Base-by-base conservation (phyloP, 176 grass and related monocot genomes). In the Luzula sylvatica region DNA sequence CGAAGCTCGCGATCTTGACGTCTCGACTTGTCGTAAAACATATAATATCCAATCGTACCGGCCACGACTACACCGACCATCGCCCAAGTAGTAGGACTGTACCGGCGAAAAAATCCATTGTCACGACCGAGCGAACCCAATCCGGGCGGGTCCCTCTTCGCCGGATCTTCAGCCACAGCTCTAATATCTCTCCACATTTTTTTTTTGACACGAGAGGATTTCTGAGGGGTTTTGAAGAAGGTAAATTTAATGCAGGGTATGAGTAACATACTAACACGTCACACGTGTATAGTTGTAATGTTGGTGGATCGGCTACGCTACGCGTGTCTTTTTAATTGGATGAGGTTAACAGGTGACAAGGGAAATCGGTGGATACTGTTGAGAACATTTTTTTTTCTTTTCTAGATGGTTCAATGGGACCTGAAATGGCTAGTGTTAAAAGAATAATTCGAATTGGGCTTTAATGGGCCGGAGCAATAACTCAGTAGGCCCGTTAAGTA, bases 31-130 rank as follows among this genome's bases (percentile, higher is more conserved):
- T 61, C 48, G 26, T 70, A 75, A 65, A 74, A 53, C 69, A 87
- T 71, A 41, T 70, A 20, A 66, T 87, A 87, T 50, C 69, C 20
- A 7, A 87, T 55, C 25, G 42, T 19, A 11, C 78, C 73, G 19
- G 80, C 54, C 8, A 50, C 45, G 11, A 82, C 39, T 65, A 82
- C 52, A 38, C 77, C 77, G 1, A 53, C 77, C 9, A 38, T 65
- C 1, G 69, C 78, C 53, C 80, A 48, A 3, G 73, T 87, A 30
- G 56, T 26, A 1, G 83, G 83, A 48, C 39, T 82, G 69, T 77
- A 74, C 48, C 78, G 65, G 18, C 73, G 69, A 23, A 74, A 15
- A 13, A 61, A 65, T 55, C 24, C 58, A 0, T 49, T 5, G 24
- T 14, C 38, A 41, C 19, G 3, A 4, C 58, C 41, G 15, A 17